Conservation (phyloP, 176 grass and related monocot genomes). For the Oryza meridionalis region DNA sequence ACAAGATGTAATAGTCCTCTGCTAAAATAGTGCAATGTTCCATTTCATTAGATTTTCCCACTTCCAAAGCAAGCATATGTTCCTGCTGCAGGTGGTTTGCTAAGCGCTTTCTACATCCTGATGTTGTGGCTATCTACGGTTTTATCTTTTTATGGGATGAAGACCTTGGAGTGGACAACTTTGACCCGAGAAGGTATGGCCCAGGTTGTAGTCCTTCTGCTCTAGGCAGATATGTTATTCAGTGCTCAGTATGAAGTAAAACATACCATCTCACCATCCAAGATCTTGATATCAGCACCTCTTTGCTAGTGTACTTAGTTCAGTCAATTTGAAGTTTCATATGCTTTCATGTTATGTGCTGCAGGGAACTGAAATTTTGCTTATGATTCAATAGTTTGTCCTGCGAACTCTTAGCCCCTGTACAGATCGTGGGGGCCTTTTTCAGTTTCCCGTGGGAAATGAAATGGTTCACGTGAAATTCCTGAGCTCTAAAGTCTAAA, state of each 20-base stretch:
- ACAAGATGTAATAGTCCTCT: neutral
- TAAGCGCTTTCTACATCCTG: constrained; percentile 91
- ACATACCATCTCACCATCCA: neutral
- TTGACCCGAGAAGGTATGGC: constrained; percentile 76
- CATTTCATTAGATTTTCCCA: neutral
- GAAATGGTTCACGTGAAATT: neutral
- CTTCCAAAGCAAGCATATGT: constrained; percentile 3
- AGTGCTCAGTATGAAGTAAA: constrained; percentile 6
- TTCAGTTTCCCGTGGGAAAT: neutral
- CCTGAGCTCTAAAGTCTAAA: neutral
- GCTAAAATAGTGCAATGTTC: neutral
- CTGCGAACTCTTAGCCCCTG: neutral
- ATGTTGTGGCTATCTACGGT: constrained; percentile 76
- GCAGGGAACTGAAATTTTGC: neutral
- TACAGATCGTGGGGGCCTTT: neutral
- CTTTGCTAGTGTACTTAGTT: neutral
- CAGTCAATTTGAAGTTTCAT: neutral
- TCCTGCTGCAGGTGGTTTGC: constrained; percentile 87
- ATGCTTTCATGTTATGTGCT: constrained; percentile 10
- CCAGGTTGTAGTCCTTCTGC: neutral
- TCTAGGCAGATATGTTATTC: neutral
- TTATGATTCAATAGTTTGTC: neutral
- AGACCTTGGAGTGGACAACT: constrained; percentile 93
- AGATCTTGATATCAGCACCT: neutral
- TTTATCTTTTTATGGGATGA: constrained; percentile 98